Evolutionary conservation across 768 basidiomycete genomes (phyloP), one percentile per base, ranked within the genome.

Genomic region (Leccinum variicolor): DNA sequence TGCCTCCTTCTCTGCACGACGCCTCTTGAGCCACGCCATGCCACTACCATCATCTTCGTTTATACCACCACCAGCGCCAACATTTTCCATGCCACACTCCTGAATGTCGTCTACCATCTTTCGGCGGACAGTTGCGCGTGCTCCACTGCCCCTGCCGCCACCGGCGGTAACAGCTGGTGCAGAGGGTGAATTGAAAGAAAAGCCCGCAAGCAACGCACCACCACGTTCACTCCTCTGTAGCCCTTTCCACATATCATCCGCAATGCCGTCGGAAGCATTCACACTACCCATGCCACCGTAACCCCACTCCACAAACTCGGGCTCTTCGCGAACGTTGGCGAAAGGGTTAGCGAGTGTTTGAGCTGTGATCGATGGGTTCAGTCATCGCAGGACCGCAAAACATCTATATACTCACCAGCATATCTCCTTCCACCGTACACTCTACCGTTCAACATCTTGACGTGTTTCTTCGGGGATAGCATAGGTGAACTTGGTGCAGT

Each of bases 251-350:
- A 66, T 62, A 23, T 70, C 68, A 31, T 66, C 70, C 19, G 64
- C 71, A 29, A 68, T 59, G 10, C 63, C 72, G 5, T 52, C 64
- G 15, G 70, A 66, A 23, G 65, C 66, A 3, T 66, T 51, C 1
- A 78, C 78, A 34, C 80, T 81, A 26, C 92, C 92, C 87, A 93
- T 87, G 3, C 90, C 90, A 31, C 90, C 90, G 57, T 89, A 90
- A 0, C 93, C 93, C 93, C 93, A 95, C 71, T 95, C 93, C 15
- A 93, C 90, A 63, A 95, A 95, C 67, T 88, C 88, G 31, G 89
- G 88, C 0, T 85, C 82, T 28, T 85, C 84, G 5, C 78, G 77
- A 14, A 77, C 84, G 56, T 78, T 85, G 6, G 81, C 86, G 61
- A 90, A 90, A 0, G 80, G 84, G 64, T 90, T 85, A 6, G 74